Evolutionary conservation across 2,329 filamentous ascomycete genomes (phyloP).

Genomic region (Exophiala dermatitidis): DNA sequence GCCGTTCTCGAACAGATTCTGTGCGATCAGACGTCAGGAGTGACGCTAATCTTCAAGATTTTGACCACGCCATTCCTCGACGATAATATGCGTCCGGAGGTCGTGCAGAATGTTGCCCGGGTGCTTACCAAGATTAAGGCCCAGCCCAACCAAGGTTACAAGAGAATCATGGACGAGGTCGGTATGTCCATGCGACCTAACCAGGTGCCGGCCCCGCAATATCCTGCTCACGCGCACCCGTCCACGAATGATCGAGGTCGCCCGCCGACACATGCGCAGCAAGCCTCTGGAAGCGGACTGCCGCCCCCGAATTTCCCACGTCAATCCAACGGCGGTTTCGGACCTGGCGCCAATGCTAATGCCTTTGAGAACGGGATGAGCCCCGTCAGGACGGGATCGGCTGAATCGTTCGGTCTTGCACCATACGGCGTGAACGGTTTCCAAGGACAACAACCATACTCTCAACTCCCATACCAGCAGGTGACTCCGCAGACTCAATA

Average conservation of each 20-base stretch:
- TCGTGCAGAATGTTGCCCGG: constrained; percentile 84
- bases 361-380: constrained; percentile 33
- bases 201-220: constrained; percentile 34
- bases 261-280: constrained; percentile 37
- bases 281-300: constrained; percentile 26
- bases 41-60: constrained; percentile 97
- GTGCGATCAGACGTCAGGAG: constrained; percentile 82
- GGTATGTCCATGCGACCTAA: constrained; percentile 58
- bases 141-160: constrained; percentile 91
- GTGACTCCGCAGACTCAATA: constrained; percentile 50
- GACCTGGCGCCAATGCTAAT: constrained; percentile 33
- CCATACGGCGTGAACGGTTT: constrained; percentile 35
- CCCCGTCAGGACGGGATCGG: constrained; percentile 34
- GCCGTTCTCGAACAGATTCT: constrained; percentile 83
- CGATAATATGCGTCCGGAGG: constrained; percentile 76
- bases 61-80: constrained; percentile 96
- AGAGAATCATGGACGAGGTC: constrained; percentile 97
- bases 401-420: constrained; percentile 33
- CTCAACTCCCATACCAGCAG: constrained; percentile 36
- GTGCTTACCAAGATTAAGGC: constrained; percentile 87
- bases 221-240: constrained; percentile 34
- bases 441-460: constrained; percentile 32
- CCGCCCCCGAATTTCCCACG: constrained; percentile 35
- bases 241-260: constrained; percentile 37
- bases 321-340: constrained; percentile 38